Percentiles rank a stretch among this genome's conserved stretches.
These are phyloP conservation scores for Escovopsis sp. DNA, from an alignment of 2,329 filamentous ascomycete genomes.

Conservation along the genomic window DNA sequence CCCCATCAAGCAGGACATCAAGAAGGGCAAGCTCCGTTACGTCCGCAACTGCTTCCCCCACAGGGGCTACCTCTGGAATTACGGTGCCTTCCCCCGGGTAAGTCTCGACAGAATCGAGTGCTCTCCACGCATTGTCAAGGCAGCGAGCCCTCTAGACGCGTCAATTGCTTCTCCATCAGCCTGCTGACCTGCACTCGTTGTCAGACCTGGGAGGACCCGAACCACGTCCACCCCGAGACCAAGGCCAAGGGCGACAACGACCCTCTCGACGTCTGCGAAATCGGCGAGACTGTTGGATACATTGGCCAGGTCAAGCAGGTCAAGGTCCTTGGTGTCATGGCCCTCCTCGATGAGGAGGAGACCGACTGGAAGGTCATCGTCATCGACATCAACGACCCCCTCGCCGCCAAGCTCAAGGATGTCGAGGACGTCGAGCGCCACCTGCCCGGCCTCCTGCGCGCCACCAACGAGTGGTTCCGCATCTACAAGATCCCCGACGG, in stretches of 20 bases:
- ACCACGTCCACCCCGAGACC: conserved; percentile 89
- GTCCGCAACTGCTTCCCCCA: conserved; percentile 99
- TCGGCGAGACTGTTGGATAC: conserved; percentile 94
- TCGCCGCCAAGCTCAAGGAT: conserved; percentile 93
- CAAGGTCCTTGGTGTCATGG: conserved; percentile 99
- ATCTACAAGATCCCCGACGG: conserved; percentile 99
- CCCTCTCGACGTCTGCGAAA: conserved; percentile 98
- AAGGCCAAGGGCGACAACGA: conserved; percentile 99
- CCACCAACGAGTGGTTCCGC: conserved; percentile 99
- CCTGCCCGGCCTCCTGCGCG: conserved; percentile 87
- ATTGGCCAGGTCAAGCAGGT: conserved; percentile 97
- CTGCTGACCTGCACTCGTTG: no score
- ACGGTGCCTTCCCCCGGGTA: conserved; percentile 97
- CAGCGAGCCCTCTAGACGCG: no score
- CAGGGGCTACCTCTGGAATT: conserved; percentile 99
- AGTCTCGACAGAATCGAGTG: no score
- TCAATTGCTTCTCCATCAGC: conserved; percentile 5
- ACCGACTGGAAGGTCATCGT: conserved; percentile 99
- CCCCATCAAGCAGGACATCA: conserved; percentile 98
- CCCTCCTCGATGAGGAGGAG: conserved; percentile 96
- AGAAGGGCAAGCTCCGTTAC: conserved; percentile 99
- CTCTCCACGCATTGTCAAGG: no score
- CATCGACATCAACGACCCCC: conserved; percentile 94
- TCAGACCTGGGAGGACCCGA: conserved; percentile 98
- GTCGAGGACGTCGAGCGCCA: conserved; percentile 98